Evolutionary conservation across 1,284 basidiomycete species (phyloP).

Genomic region (Moniliophthora roreri): DNA sequence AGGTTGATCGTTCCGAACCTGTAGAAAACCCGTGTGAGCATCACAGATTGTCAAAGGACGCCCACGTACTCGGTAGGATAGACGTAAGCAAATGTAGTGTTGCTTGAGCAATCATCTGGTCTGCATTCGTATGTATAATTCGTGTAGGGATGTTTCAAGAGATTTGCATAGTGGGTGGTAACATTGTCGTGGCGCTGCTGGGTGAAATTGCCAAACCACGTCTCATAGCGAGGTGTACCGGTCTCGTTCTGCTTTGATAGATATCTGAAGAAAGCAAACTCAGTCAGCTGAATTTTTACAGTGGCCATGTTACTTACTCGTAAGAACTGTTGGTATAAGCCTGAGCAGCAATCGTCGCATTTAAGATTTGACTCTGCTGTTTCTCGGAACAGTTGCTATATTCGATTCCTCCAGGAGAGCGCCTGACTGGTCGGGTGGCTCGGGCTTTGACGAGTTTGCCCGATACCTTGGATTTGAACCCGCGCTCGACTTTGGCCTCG

Average conservation of each 20-base stretch:
- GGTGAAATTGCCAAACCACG: constrained; percentile 45
- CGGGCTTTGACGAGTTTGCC: constrained; percentile 32
- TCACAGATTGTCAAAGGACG: not conserved
- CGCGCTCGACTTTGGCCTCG: constrained; percentile 28
- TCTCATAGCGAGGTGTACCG: constrained; percentile 36
- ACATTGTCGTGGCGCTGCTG: constrained; percentile 34
- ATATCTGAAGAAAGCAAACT: constrained; percentile 11
- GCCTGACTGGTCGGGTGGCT: too few relatives aligned
- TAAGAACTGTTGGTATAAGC: constrained; percentile 33
- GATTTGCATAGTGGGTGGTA: constrained; percentile 33
- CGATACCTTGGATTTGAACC: constrained; percentile 28
- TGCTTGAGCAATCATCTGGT: constrained; percentile 19
- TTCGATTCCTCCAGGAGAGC: too few relatives aligned
- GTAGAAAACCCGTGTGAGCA: not conserved
- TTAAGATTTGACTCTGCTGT: constrained; percentile 28
- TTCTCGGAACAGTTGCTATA: constrained; percentile 15
- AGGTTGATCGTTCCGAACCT: constrained; percentile 39
- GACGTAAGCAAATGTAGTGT: constrained; percentile 37
- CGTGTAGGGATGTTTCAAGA: constrained; percentile 25
- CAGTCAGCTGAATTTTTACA: not conserved
- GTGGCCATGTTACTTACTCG: constrained; percentile 18
- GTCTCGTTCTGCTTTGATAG: constrained; percentile 27
- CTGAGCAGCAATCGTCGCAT: constrained; percentile 34
- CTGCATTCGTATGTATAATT: constrained; percentile 36
- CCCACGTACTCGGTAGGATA: constrained; percentile 33